Evolutionary conservation across 1,284 basidiomycete species (phyloP).

Genomic region (Trichosporon sp.): DNA sequence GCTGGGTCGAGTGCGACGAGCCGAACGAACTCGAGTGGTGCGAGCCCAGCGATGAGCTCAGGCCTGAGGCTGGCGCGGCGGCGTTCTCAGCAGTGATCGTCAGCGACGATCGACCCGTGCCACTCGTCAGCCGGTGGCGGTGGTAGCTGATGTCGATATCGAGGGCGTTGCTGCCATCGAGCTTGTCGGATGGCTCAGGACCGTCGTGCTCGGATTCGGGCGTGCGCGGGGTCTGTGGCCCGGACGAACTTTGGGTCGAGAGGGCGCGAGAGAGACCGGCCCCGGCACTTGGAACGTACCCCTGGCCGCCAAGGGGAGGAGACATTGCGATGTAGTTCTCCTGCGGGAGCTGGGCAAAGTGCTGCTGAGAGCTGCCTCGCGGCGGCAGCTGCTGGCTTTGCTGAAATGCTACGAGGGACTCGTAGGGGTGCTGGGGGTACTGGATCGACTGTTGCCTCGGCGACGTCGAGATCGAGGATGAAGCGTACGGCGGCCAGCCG

Average conservation of each 20-base stretch:
- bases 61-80: not conserved
- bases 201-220: not conserved
- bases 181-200: not conserved
- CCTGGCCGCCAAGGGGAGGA: not conserved
- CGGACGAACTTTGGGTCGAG: not conserved
- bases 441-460: not conserved
- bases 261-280: not conserved
- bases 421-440: not conserved
- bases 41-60: not conserved
- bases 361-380: not conserved
- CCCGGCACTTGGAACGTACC: not conserved
- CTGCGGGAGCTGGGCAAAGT: not conserved
- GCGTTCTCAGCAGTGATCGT: not conserved
- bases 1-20: not conserved
- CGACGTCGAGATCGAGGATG: not conserved
- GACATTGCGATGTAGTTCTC: not conserved
- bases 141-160: slow-evolving; percentile 7
- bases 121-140: slow-evolving; percentile 7
- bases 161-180: not conserved
- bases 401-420: not conserved
- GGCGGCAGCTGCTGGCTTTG: not conserved
- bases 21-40: not conserved
- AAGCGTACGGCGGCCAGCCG: no score
- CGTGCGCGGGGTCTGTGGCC: not conserved
- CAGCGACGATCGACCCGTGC: not conserved